A percentile compares a stretch with the other conserved stretches of the same genome.
phyloP scores from a whole-genome alignment of 306 rosid genomes.

The Citrullus mucosospermus region DNA sequence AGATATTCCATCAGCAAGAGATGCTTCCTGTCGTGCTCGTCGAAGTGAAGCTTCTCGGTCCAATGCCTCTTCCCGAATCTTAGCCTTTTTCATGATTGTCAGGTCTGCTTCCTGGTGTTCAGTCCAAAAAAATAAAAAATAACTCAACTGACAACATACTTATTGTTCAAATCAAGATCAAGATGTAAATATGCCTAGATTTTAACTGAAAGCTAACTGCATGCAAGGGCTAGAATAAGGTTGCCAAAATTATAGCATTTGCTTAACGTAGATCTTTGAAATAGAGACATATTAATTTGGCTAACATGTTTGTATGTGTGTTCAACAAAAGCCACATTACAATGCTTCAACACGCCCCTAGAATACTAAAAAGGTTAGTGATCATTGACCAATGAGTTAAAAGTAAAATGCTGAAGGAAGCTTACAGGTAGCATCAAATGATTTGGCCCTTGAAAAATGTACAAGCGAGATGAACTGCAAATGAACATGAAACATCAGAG shows the following conservation, averaged over 20 bases:
- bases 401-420: background rate
- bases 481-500: background rate
- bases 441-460: slow-evolving; percentile 86
- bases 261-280: background rate
- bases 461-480: slow-evolving; percentile 80
- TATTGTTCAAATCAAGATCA: background rate
- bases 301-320: background rate
- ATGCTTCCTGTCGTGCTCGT: slow-evolving; percentile 72
- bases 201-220: background rate
- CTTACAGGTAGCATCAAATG: slow-evolving; percentile 88
- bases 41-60: slow-evolving; percentile 90
- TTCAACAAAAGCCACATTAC: background rate
- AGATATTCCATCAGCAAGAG: slow-evolving; percentile 74
- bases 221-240: background rate
- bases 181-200: background rate
- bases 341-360: background rate
- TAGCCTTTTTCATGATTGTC: slow-evolving; percentile 42
- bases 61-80: slow-evolving; percentile 41
- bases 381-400: background rate
- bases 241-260: background rate
- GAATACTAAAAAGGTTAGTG: background rate
- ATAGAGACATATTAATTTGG: background rate
- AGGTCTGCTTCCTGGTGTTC: slow-evolving; percentile 48
- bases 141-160: background rate
- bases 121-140: background rate